Base-by-base conservation (phyloP, 768 basidiomycete genomes). In the Rhodocollybia butyracea region DNA sequence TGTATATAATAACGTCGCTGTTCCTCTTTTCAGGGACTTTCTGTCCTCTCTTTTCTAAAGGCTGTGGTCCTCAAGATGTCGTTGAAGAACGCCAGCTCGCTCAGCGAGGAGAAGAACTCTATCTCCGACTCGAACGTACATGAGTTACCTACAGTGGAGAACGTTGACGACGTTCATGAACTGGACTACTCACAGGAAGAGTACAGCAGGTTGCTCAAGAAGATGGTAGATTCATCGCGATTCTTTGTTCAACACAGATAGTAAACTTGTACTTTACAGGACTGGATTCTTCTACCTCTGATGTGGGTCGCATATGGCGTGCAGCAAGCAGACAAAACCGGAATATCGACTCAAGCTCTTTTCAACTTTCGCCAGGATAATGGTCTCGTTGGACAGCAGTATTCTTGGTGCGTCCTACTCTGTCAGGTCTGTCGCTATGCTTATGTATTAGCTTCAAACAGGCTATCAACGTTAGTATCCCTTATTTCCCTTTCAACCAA, bases 301-400 rank as follows among this genome's bases (percentile, higher is more conserved):
- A 57, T 57, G 56, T 57, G 56, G 56, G 51, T 57, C 17, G 42
- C 42, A 7, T 57, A 57, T 41, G 56, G 56, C n/a, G 51, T 52
- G 12, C 56, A 57, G 19, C 56, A 57, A 52, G 56, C 56, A 21
- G 56, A 57, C n/a, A 57, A 57, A 24, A 57, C 56, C 5, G 51
- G 56, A 3, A 21, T 52, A 21, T 43, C 43, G 6, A 57, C 56
- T 7, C 56, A 57, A 21, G 56, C 56, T 36, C 5, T 51, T 10
- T 57, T 57, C 30, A 46, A 46, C 19, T 38, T 57, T 26, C 48
- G 56, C 12, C 36, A 51, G 27, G 56, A 57, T 27, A 57, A 51
- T 15, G 27, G 38, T 43, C 56, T 57, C 11, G 56, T 57, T 24
- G 56, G 56, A 10, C 56, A 57, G 42, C 56, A 57, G 12, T 57